Evolutionary conservation across 441 rosid species (phyloP), one percentile per base, ranked within the genome.

Genomic region (Populus hybrid): DNA sequence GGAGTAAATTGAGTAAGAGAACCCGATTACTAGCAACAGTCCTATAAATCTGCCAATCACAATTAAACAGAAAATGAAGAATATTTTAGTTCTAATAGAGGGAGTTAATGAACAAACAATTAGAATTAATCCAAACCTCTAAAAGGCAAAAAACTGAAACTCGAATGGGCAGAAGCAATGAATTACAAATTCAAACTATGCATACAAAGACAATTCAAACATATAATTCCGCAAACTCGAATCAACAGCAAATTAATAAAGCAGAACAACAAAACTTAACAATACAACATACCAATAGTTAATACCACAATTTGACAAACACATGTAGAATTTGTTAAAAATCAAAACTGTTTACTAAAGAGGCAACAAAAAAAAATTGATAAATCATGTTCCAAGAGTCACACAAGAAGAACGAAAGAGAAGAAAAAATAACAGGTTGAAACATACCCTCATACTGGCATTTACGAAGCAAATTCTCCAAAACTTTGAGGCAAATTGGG

Each of bases 381-480:
- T n/a, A 61, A 76, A 23, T 21, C 77, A 70, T 21, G 21, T 65
- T 46, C 71, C 7, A 42, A 65, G 14, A 14, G 21, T 2, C 23
- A 59, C 54, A 57, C 16, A 10, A 12, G 8, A 59, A 75, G 32
- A 38, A 38, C 5, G 64, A 40, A 54, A 12, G 20, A 67, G 50
- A 71, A 59, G 9, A 9, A 71, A 67, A 16, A 73, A 32, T 50
- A 57, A 28, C 59, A 6, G 38, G 70, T 35, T 64, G 30, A 66
- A 72, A 35, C 24, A 74, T 78, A 94, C 99, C 99, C 46, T 91
- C 91, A 80, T 96, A 96, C 67, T 94, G 91, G 92, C 98, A 94
- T 80, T 87, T 86, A 76, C 83, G 90, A 63, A 96, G 91, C 82
- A 93, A 84, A 80, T 23, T 89, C 78, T 91, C 99, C 66, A 96